phyloP scores from a whole-genome alignment of 345 rosid genomes.

The Nasturtium officinale region DNA sequence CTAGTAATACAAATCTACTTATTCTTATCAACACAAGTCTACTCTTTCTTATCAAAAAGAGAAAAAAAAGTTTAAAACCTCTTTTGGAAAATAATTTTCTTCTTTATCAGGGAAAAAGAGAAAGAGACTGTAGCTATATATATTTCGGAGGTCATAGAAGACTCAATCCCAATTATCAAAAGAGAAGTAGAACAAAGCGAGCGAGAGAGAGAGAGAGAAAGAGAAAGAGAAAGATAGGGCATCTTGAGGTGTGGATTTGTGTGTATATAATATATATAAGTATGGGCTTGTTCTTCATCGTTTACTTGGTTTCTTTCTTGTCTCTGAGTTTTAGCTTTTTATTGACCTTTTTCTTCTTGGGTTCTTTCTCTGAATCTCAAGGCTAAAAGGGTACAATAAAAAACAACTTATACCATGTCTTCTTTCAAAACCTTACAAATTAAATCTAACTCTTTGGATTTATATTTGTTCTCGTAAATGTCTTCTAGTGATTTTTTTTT shows the following conservation, averaged over 20 bases:
- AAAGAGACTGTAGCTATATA: conserved; percentile 24
- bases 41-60: background rate
- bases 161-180: conserved; percentile 36
- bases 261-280: conserved; percentile 27
- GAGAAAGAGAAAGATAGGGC: conserved; percentile 28
- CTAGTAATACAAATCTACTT: background rate
- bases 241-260: conserved; percentile 35
- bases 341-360: conserved; percentile 47
- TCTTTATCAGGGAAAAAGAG: background rate
- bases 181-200: conserved; percentile 29
- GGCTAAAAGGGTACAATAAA: conserved; percentile 38
- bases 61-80: background rate
- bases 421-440: conserved; percentile 45
- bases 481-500: conserved; percentile 43
- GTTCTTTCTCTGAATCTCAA: conserved; percentile 42
- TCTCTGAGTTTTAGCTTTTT: conserved; percentile 37
- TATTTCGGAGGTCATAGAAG: conserved; percentile 13
- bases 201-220: conserved; percentile 25
- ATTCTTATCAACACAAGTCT: background rate
- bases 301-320: conserved; percentile 40
- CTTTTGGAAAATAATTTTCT: background rate
- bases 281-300: conserved; percentile 37
- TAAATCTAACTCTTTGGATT: conserved; percentile 41
- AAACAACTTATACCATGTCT: conserved; percentile 39
- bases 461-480: conserved; percentile 40